Evolutionary conservation across 2,329 filamentous ascomycete species (phyloP).

Genomic region (Colletotrichum lindemuthianum): DNA sequence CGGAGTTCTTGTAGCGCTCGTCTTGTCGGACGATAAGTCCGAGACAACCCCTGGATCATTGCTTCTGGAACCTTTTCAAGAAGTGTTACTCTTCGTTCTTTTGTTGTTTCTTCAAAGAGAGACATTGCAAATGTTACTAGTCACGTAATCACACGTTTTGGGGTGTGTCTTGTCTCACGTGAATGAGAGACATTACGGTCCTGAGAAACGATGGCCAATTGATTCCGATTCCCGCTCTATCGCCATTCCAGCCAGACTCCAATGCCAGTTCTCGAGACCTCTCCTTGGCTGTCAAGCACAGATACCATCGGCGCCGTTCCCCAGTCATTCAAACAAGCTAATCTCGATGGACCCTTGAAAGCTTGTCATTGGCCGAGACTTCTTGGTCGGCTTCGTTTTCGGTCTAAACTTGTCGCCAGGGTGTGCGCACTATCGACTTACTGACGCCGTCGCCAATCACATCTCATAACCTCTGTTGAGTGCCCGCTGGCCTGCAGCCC

Average conservation of each 20-base stretch:
- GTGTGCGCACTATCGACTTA: not conserved
- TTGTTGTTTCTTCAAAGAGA: not conserved
- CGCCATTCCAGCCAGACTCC: not conserved
- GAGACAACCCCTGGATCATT: not conserved
- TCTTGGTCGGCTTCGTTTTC: conserved; percentile 3
- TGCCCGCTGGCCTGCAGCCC: not conserved
- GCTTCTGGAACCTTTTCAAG: conserved; percentile 1
- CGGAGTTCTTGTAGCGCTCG: too few species aligned
- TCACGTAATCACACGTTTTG: too few species aligned
- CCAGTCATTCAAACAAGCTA: conserved; percentile 30
- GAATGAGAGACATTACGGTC: conserved; percentile 11
- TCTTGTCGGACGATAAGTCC: not conserved
- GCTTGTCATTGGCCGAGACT: conserved; percentile 34
- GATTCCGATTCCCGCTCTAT: not conserved
- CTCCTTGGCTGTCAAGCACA: not conserved
- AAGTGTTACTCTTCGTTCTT: too few species aligned
- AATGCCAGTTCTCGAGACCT: too few species aligned
- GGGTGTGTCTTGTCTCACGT: conserved; percentile 9
- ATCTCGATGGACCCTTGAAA: conserved; percentile 30
- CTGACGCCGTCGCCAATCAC: conserved; percentile 20
- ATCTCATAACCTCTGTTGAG: not conserved
- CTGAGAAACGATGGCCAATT: conserved; percentile 7
- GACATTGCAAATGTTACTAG: not conserved
- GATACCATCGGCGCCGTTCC: conserved; percentile 13
- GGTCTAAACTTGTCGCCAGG: not conserved